Conservation (phyloP, 192 early-diverging fungal genomes). For the Anaeromyces robustus region DNA sequence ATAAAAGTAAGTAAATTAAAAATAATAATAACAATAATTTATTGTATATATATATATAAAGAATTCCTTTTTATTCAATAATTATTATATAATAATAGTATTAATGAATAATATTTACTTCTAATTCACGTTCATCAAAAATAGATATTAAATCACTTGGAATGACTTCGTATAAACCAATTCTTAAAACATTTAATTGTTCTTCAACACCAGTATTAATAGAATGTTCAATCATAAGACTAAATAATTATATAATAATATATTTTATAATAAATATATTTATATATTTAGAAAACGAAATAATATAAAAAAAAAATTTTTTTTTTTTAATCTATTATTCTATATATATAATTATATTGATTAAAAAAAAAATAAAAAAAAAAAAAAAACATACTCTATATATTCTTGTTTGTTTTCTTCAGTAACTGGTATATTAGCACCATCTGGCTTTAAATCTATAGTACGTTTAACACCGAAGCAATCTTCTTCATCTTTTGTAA, state of each 20-base stretch:
- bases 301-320: background rate
- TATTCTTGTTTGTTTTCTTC: conserved; percentile 96
- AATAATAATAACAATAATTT: too few species aligned
- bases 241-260: too few species aligned
- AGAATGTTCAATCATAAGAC: conserved; percentile 70
- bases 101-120: conserved; percentile 21
- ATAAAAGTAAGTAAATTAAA: too few species aligned
- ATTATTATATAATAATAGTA: too few species aligned
- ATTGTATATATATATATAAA: too few species aligned
- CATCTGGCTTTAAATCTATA: conserved; percentile 76
- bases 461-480: conserved; percentile 77
- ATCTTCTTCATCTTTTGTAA: conserved; percentile 80
- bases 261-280: too few species aligned
- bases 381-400: conserved; percentile 37
- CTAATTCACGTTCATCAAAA: conserved; percentile 95
- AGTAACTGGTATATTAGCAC: conserved; percentile 80
- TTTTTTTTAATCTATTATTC: too few species aligned
- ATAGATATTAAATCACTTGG: conserved; percentile 89
- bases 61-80: too few species aligned
- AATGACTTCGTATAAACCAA: conserved; percentile 89
- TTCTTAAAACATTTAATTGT: conserved; percentile 87
- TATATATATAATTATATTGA: too few species aligned
- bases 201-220: conserved; percentile 83
- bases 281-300: background rate
- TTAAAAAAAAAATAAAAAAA: background rate